These are phyloP conservation scores for Tremella yokohamensis DNA, from an alignment of 768 basidiomycete genomes.

Conservation along the genomic window DNA sequence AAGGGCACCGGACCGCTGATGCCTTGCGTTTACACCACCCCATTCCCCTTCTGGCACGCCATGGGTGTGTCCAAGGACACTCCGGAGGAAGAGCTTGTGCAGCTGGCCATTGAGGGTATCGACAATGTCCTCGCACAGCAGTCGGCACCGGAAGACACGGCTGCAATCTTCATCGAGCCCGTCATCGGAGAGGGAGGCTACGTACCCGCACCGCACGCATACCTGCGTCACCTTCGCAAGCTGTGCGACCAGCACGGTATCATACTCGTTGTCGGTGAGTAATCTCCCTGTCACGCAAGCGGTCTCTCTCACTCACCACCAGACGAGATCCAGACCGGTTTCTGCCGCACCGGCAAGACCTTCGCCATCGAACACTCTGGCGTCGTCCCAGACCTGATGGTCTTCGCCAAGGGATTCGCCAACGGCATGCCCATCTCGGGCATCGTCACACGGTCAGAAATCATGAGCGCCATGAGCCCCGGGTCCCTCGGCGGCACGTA, in stretches of 20 bases:
- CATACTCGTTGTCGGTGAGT: constrained; percentile 56
- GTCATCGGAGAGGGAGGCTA: constrained; percentile 95
- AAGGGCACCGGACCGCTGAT: constrained; percentile 75
- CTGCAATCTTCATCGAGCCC: constrained; percentile 87
- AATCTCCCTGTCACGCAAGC: not conserved
- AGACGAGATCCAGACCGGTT: constrained; percentile 69
- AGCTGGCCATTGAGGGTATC: constrained; percentile 71
- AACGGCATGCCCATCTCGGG: constrained; percentile 90
- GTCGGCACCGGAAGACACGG: constrained; percentile 77
- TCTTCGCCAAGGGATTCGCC: constrained; percentile 72
- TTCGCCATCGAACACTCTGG: constrained; percentile 64
- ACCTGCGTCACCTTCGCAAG: constrained; percentile 70
- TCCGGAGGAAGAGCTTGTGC: constrained; percentile 59
- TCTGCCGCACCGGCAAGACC: constrained; percentile 73
- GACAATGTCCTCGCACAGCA: constrained; percentile 77
- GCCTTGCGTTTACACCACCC: constrained; percentile 64
- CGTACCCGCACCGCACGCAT: constrained; percentile 76
- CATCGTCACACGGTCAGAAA: constrained; percentile 71
- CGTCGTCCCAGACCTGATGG: constrained; percentile 80
- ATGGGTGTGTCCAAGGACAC: constrained; percentile 61
- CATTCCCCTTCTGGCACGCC: constrained; percentile 95
- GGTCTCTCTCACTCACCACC: not conserved
- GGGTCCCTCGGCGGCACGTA: constrained; percentile 44
- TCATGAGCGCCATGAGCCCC: constrained; percentile 62
- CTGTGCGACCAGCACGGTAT: constrained; percentile 83